Evolutionary conservation across 768 basidiomycete genomes (phyloP).

Genomic region (Pulveroboletus sp.): DNA sequence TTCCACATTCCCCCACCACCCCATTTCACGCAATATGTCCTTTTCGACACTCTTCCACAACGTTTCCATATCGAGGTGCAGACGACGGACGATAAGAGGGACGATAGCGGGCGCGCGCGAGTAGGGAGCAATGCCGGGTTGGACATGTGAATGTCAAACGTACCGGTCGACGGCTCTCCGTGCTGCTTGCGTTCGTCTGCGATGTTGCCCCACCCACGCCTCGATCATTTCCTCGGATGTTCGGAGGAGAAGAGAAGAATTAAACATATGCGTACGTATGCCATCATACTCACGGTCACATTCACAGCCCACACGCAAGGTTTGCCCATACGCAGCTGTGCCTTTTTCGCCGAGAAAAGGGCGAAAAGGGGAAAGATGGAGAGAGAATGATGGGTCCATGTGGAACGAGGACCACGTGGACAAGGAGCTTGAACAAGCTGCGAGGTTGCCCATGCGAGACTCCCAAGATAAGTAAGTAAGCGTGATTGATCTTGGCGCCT

Average conservation of each 20-base stretch:
- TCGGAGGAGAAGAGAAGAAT: conserved; percentile 11
- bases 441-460: background rate
- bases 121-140: background rate
- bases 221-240: conserved; percentile 20
- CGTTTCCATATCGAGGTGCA: conserved; percentile 5
- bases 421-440: no score
- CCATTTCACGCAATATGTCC: conserved; percentile 8
- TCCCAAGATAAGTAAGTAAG: background rate
- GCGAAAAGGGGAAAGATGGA: background rate
- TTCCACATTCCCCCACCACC: conserved; percentile 1
- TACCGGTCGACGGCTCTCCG: background rate
- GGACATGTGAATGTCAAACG: background rate
- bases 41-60: conserved; percentile 3
- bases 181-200: no score
- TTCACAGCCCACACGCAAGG: no score
- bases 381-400: conserved; percentile 9
- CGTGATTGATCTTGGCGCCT: no score
- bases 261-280: conserved; percentile 5
- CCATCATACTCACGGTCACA: background rate
- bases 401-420: conserved; percentile 12
- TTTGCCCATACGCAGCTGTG: no score
- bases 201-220: no score
- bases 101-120: background rate
- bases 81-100: background rate
- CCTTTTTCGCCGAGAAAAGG: background rate